phyloP scores from a whole-genome alignment of 805 yeast species.

The Starmerella stigmatis region DNA sequence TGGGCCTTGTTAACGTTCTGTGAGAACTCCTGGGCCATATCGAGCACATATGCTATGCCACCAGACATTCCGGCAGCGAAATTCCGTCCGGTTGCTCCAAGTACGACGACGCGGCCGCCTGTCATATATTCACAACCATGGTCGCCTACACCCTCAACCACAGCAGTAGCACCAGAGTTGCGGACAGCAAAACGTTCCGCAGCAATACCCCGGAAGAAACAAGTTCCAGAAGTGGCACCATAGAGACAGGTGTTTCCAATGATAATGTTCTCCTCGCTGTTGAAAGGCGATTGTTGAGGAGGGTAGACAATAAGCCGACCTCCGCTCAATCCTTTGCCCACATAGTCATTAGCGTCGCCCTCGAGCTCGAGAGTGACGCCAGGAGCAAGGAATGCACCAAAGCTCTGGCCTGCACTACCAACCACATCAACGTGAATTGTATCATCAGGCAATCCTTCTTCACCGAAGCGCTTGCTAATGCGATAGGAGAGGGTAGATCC shows the following conservation, averaged over 20 bases:
- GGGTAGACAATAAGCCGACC: conserved; percentile 90
- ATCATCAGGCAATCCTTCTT: conserved; percentile 86
- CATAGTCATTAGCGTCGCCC: conserved; percentile 97
- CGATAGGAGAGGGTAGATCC: conserved; percentile 93
- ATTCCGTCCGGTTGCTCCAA: conserved; percentile 85
- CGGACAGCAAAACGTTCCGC: conserved; percentile 98
- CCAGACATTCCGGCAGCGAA: conserved; percentile 98
- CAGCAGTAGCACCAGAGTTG: conserved; percentile 96
- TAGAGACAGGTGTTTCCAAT: conserved; percentile 96
- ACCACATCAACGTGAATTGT: conserved; percentile 83
- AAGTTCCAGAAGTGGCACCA: conserved; percentile 94
- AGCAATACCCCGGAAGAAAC: conserved; percentile 91
- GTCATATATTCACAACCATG: conserved; percentile 99
- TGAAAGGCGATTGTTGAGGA: conserved; percentile 69
- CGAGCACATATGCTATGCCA: conserved; percentile 94
- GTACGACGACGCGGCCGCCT: conserved; percentile 92
- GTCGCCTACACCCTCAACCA: conserved; percentile 94
- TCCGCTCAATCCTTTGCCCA: conserved; percentile 94
- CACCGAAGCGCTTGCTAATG: conserved; percentile 87
- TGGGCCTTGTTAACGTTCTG: conserved; percentile 70
- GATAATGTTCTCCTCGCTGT: conserved; percentile 91
- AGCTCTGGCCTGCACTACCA: conserved; percentile 97
- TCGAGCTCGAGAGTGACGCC: conserved; percentile 91
- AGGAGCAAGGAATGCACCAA: conserved; percentile 94
- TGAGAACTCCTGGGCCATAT: conserved; percentile 84